Percentiles rank a stretch among this genome's conserved stretches.
Conservation (phyloP, 257 asterid species). For the Ballota nigra region DNA sequence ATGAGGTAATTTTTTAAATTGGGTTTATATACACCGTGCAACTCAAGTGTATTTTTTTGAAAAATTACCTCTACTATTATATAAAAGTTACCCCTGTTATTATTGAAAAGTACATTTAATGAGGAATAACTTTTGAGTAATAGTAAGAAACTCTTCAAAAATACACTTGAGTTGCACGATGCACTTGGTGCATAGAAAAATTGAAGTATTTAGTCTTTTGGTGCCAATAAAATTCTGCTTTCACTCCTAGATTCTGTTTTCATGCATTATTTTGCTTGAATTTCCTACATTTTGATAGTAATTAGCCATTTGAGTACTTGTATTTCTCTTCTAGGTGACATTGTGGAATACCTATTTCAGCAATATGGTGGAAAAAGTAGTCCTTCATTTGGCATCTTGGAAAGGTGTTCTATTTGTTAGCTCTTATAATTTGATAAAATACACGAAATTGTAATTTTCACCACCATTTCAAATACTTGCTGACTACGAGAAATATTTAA, state of each 20-base stretch:
- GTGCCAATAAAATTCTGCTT: not conserved
- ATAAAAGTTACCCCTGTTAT: no score
- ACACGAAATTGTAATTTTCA: not conserved
- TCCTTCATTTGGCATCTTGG: slow-evolving; percentile 66
- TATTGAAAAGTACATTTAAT: no score
- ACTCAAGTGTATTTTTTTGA: no score
- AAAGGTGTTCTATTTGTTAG: slow-evolving; percentile 42
- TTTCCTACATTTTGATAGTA: not conserved
- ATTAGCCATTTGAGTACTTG: not conserved
- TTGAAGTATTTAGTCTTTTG: not conserved
- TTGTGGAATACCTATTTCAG: slow-evolving; percentile 66
- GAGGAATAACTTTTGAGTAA: no score
- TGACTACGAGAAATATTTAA: slow-evolving; percentile 4
- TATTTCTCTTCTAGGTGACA: slow-evolving; percentile 48
- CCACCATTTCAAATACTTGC: not conserved
- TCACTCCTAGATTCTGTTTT: not conserved
- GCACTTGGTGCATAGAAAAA: no score
- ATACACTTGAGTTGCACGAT: no score
- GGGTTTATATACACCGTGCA: no score
- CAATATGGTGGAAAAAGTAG: slow-evolving; percentile 64
- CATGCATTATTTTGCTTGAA: not conserved
- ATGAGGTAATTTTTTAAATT: not conserved
- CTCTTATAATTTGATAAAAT: not conserved
- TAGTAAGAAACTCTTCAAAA: no score
- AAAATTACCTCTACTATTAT: no score